Conservation (phyloP, 768 basidiomycete species). For the Leccinellum albellum region DNA sequence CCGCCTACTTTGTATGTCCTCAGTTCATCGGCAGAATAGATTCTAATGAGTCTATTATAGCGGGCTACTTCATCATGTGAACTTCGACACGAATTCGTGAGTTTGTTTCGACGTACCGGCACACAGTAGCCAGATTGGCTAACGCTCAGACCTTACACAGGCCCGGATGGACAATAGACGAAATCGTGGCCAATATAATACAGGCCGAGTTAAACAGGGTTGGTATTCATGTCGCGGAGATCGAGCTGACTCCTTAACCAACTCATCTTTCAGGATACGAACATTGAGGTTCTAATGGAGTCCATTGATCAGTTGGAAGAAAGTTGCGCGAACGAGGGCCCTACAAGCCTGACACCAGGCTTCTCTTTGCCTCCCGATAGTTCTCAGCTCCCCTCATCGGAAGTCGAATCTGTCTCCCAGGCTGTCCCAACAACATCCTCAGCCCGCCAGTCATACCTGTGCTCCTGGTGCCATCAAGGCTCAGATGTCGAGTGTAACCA, state of each 20-base stretch:
- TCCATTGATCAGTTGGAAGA: background rate
- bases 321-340: background rate
- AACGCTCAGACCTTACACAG: background rate
- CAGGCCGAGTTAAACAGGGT: background rate
- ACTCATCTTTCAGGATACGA: background rate
- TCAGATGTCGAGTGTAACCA: background rate
- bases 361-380: background rate
- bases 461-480: slow-evolving; percentile 10
- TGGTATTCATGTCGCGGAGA: background rate
- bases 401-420: background rate
- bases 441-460: background rate
- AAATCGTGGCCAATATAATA: background rate
- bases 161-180: background rate
- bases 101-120: background rate
- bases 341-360: background rate
- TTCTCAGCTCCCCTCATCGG: background rate
- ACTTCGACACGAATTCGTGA: slow-evolving; percentile 3
- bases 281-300: background rate
- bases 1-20: background rate
- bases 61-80: background rate
- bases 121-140: background rate
- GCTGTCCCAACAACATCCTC: background rate
- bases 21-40: background rate
- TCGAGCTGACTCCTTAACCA: background rate
- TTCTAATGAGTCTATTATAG: slow-evolving; percentile 2